Evolutionary conservation across 2,329 filamentous ascomycete species (phyloP), one percentile per base, ranked within the genome.

Genomic region (Magnaporthales sp.): DNA sequence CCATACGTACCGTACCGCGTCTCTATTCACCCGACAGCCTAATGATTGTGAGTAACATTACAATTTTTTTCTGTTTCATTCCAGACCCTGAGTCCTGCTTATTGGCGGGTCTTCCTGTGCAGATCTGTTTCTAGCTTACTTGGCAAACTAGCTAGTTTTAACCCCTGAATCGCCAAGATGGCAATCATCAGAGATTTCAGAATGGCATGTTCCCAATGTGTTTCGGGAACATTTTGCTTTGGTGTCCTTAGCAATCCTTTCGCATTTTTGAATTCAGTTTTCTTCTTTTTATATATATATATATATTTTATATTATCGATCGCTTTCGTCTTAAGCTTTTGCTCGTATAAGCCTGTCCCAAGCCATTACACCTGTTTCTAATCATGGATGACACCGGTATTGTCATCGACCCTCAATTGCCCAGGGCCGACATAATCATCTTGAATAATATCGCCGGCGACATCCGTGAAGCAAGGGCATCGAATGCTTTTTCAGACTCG

Each of bases 381-480:
- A 66, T 32, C 58, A 66, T 66, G 64, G 64, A 61, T 70, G 67
- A 68, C 51, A 71, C 73, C 71, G 74, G 75, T 71, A 71, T 80
- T 29, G 72, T 77, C 38, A 74, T 79, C 67, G 79, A 77, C 70
- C 72, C 75, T 66, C 76, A 76, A 66, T 72, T 82, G 67, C 80
- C 80, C 38, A 76, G 72, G 68, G 73, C 80, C 56, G 80, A 82
- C 69, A 70, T 71, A 26, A 69, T 80, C 22, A 74, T 81, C 13
- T 73, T 82, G 22, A 71, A 74, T 70, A 79, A 76, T 67, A 73
- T 82, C 60, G 73, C 75, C 67, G 71, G 73, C 38, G 79, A 81
- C 66, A 77, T 81, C 67, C 70, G 72, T 15, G 65, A 67, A 38
- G 70, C 58, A 67, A 73, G 66, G 30, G 38, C 62, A 13, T 22